Conservation (phyloP, 2,329 filamentous ascomycete species). For the Clarireedia monteithiana region DNA sequence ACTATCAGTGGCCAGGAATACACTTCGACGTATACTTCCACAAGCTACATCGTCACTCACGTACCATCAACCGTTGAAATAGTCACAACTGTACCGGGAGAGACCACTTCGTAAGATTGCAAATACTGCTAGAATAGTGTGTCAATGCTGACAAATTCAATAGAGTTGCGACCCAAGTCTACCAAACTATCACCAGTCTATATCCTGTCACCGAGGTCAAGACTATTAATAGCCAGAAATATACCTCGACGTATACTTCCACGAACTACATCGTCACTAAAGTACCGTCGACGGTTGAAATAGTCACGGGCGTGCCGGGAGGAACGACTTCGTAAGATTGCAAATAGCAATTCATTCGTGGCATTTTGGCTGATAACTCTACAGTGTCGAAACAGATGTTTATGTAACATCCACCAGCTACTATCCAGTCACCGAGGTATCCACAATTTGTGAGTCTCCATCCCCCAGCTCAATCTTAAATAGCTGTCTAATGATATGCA, state of each 20-base stretch:
- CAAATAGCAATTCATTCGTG: constrained; percentile 5
- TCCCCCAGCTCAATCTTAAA: neutral
- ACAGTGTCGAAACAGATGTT: constrained; percentile 23
- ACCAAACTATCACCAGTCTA: constrained; percentile 32
- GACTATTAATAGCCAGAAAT: constrained; percentile 35
- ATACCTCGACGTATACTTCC: constrained; percentile 25
- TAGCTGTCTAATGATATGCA: constrained; percentile 37
- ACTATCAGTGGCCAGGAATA: constrained; percentile 35
- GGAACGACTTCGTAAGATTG: constrained; percentile 4
- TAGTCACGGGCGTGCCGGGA: neutral
- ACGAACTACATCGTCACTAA: constrained; percentile 21
- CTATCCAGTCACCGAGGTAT: constrained; percentile 40
- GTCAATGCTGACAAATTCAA: neutral
- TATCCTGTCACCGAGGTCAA: constrained; percentile 41
- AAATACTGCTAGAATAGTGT: too few relatives aligned
- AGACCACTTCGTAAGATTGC: constrained; percentile 3
- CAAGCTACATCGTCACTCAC: constrained; percentile 20
- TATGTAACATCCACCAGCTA: constrained; percentile 32
- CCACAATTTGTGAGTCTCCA: constrained; percentile 37
- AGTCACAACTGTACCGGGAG: neutral
- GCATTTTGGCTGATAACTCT: constrained; percentile 11
- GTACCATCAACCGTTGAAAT: constrained; percentile 9
- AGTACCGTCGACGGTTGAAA: constrained; percentile 8
- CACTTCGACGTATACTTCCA: constrained; percentile 22
- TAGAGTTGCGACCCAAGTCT: constrained; percentile 14